Evolutionary conservation across 495 filamentous ascomycete genomes (phyloP).

Genomic region (Aspergillus affinis): DNA sequence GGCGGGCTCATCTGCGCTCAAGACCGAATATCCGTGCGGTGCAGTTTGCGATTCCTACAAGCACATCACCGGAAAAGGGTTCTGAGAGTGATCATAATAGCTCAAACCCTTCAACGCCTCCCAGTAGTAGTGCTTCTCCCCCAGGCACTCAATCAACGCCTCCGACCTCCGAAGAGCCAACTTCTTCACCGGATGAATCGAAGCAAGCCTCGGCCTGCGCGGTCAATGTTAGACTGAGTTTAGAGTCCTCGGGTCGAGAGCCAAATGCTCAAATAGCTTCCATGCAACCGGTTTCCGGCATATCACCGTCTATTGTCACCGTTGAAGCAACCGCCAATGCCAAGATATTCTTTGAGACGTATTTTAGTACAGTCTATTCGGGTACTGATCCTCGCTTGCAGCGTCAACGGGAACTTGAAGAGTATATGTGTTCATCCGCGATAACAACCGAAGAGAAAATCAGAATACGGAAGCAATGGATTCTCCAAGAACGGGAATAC

Average conservation of each 20-base stretch:
- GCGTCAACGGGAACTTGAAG: constrained; percentile 67
- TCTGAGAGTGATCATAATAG: constrained; percentile 36
- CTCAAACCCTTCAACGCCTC: constrained; percentile 39
- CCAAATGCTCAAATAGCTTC: constrained; percentile 16
- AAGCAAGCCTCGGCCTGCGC: constrained; percentile 15
- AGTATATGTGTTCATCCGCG: constrained; percentile 50
- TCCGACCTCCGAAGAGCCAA: constrained; percentile 35
- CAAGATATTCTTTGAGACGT: constrained; percentile 83
- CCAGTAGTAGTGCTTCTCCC: constrained; percentile 35
- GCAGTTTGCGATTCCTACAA: constrained; percentile 19
- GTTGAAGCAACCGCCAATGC: constrained; percentile 76
- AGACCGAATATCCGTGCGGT: constrained; percentile 41
- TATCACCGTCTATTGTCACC: constrained; percentile 64
- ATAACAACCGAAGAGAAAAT: constrained; percentile 57
- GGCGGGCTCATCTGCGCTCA: constrained; percentile 42
- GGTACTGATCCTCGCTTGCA: constrained; percentile 58
- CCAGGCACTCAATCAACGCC: constrained; percentile 36
- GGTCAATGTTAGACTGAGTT: constrained; percentile 7
- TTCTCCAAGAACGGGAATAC: constrained; percentile 66
- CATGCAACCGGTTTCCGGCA: constrained; percentile 18
- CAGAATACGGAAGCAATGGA: constrained; percentile 57
- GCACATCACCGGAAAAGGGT: constrained; percentile 18
- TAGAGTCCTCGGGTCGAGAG: constrained; percentile 8
- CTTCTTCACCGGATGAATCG: constrained; percentile 18
- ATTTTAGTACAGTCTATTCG: constrained; percentile 67